Evolutionary conservation across 495 filamentous ascomycete genomes (phyloP).

Genomic region (Xylaria curta): DNA sequence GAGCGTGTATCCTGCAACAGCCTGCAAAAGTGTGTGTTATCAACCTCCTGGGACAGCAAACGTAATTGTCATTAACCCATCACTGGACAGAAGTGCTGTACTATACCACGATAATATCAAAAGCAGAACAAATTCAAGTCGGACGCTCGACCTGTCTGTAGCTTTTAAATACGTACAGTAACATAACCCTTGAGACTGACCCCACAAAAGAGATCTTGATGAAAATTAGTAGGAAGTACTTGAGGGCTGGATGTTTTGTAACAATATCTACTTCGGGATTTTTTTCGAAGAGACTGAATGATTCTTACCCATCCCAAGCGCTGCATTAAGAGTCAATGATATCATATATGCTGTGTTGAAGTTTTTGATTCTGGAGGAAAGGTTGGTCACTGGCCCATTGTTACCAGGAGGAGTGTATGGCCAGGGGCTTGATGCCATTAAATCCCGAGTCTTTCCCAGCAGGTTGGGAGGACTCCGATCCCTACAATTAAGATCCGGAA

Average conservation of each 20-base stretch:
- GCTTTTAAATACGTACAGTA: too few species aligned
- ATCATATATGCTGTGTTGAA: neutral
- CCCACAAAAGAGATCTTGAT: neutral
- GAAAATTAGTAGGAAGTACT: neutral
- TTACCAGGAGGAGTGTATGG: neutral
- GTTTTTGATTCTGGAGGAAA: neutral
- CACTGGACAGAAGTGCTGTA: neutral
- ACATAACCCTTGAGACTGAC: too few species aligned
- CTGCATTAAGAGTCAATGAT: neutral
- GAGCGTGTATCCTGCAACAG: neutral
- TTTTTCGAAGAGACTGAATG: neutral
- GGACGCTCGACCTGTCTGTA: too few species aligned
- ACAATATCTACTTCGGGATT: neutral
- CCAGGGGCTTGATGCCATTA: neutral
- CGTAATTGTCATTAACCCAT: neutral
- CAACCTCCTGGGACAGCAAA: neutral
- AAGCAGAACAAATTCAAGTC: too few species aligned
- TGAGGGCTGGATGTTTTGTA: neutral
- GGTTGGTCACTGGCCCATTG: neutral
- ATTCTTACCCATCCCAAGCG: neutral
- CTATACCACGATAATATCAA: too few species aligned
- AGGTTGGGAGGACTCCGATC: neutral
- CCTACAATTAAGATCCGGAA: neutral
- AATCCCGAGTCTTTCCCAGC: neutral
- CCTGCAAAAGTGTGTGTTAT: neutral